phyloP scores from a whole-genome alignment of 371 early-diverging fungal genomes.

The Mortierella sp. region DNA sequence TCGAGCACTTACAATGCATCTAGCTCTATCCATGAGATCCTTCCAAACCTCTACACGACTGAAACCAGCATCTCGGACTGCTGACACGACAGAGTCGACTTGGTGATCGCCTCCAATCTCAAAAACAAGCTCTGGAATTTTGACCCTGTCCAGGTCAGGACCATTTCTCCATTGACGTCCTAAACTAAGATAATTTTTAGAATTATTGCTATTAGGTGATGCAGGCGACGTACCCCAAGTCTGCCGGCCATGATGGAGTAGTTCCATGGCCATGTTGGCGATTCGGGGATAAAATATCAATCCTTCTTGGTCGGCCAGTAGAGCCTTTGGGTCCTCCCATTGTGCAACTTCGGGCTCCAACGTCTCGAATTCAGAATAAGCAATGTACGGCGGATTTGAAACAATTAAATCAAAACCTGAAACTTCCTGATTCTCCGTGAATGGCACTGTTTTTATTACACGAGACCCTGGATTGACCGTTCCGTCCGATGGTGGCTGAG shows the following conservation, averaged over 20 bases:
- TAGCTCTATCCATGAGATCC: slow-evolving; percentile 77
- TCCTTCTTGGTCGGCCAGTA: slow-evolving; percentile 82
- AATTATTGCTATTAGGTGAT: background rate
- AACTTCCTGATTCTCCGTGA: background rate
- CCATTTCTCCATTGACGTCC: slow-evolving; percentile 40
- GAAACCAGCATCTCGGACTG: slow-evolving; percentile 66
- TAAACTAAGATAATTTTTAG: background rate
- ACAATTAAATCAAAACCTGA: slow-evolving; percentile 76
- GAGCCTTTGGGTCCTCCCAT: slow-evolving; percentile 91
- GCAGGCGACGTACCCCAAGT: background rate
- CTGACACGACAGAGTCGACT: slow-evolving; percentile 57
- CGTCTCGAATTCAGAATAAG: slow-evolving; percentile 71
- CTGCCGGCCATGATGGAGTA: slow-evolving; percentile 19
- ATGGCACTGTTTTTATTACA: background rate
- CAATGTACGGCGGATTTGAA: slow-evolving; percentile 95
- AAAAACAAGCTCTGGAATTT: slow-evolving; percentile 79
- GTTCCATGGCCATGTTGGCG: slow-evolving; percentile 57
- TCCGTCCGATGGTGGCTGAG: background rate
- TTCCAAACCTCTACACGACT: slow-evolving; percentile 72
- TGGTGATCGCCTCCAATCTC: slow-evolving; percentile 87
- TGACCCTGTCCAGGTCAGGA: slow-evolving; percentile 24
- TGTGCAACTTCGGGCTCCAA: slow-evolving; percentile 80
- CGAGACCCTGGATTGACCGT: background rate
- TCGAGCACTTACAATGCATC: slow-evolving; percentile 63
- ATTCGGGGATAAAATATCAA: slow-evolving; percentile 73